Conservation (phyloP, 2,329 filamentous ascomycete genomes). For the Fusarium zealandicum region DNA sequence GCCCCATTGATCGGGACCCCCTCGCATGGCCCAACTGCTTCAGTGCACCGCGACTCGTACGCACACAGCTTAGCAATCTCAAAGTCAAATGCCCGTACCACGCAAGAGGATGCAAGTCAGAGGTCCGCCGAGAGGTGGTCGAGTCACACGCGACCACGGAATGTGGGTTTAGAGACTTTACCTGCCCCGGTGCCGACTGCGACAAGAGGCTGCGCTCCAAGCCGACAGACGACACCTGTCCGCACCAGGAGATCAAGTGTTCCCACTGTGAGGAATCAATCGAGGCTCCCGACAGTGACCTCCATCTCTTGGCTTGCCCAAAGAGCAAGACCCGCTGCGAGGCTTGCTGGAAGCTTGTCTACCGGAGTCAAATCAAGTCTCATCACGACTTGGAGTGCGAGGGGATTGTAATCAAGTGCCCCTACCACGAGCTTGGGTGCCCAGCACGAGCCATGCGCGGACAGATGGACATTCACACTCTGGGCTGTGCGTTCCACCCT, state of each 20-base stretch:
- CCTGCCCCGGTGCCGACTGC: constrained; percentile 63
- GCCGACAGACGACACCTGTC: constrained; percentile 59
- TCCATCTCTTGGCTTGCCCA: constrained; percentile 52
- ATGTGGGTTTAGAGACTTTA: constrained; percentile 62
- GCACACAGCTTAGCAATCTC: constrained; percentile 67
- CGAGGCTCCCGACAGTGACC: constrained; percentile 53
- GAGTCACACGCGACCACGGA: constrained; percentile 63
- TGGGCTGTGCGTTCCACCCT: constrained; percentile 59
- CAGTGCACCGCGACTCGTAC: constrained; percentile 56
- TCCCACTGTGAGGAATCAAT: constrained; percentile 60
- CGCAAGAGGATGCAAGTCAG: constrained; percentile 57
- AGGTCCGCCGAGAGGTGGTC: constrained; percentile 61
- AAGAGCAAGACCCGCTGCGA: constrained; percentile 58
- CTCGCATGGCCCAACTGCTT: constrained; percentile 50
- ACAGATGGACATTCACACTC: constrained; percentile 54
- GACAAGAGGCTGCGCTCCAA: constrained; percentile 59
- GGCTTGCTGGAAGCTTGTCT: constrained; percentile 55
- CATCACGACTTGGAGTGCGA: constrained; percentile 59
- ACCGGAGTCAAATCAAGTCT: constrained; percentile 53
- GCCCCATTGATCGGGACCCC: constrained; percentile 65
- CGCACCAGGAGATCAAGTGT: constrained; percentile 61
- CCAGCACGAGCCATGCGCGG: constrained; percentile 46
- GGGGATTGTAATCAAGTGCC: constrained; percentile 59
- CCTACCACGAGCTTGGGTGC: constrained; percentile 49
- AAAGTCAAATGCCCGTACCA: constrained; percentile 65